Evolutionary conservation across 1,284 basidiomycete genomes (phyloP).

Genomic region (Ceratobasidium sp.): DNA sequence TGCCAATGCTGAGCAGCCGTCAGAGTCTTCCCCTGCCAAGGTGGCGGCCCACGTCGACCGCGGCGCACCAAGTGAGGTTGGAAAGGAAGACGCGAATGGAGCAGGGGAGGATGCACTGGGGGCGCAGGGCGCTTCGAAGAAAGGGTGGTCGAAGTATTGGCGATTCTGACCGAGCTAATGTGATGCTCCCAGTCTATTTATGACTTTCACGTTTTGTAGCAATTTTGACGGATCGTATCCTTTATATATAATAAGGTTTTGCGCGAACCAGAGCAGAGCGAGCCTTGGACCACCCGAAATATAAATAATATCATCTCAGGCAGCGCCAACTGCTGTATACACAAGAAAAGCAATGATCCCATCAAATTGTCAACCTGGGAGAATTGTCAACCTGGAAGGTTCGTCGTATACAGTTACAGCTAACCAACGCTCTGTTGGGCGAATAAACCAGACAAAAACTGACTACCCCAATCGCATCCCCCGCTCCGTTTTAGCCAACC

Average conservation of each 20-base stretch:
- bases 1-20: background rate
- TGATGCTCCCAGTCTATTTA: background rate
- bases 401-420: background rate
- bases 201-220: slow-evolving; percentile 6
- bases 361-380: background rate
- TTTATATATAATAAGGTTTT: background rate
- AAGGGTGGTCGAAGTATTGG: slow-evolving; percentile 14
- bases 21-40: slow-evolving; percentile 13
- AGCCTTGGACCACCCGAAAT: background rate
- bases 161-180: slow-evolving; percentile 4
- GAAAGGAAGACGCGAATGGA: slow-evolving; percentile 19
- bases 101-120: slow-evolving; percentile 17
- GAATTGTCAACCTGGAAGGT: no score
- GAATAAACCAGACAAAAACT: background rate
- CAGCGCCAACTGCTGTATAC: no score
- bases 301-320: no score
- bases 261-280: background rate
- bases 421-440: background rate
- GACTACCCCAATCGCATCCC: background rate
- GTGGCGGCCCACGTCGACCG: slow-evolving; percentile 26
- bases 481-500: background rate
- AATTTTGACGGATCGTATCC: background rate
- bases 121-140: background rate
- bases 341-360: no score
- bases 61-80: slow-evolving; percentile 20